A percentile compares a stretch with the other conserved stretches of the same genome.
Evolutionary conservation across 2,329 filamentous ascomycete genomes (phyloP).

Genomic region (Microascus cirrosus): DNA sequence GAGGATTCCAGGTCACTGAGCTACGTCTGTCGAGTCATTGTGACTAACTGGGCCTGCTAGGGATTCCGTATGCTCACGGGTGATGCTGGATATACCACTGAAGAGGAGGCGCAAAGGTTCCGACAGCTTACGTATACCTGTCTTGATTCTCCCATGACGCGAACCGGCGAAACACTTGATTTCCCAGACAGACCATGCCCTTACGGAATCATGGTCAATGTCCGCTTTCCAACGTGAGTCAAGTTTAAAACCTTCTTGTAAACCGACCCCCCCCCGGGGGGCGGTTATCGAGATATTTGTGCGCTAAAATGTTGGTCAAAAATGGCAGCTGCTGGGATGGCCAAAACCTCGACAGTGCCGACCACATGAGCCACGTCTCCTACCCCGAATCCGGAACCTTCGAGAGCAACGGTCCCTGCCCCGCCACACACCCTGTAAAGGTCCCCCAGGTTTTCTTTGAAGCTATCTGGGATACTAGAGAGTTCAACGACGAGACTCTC

Average conservation of each 20-base stretch:
- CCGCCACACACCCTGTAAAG: conserved; percentile 6
- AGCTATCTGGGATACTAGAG: conserved; percentile 7
- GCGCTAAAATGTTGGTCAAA: not conserved
- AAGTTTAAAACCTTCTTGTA: conserved; percentile 7
- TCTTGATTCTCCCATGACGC: conserved; percentile 5
- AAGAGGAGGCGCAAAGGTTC: not conserved
- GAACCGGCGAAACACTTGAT: conserved; percentile 23
- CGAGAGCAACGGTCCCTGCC: conserved; percentile 4
- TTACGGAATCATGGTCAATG: conserved; percentile 41
- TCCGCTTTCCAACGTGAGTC: conserved; percentile 33
- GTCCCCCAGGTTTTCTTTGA: conserved; percentile 8
- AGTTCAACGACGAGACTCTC: conserved; percentile 6
- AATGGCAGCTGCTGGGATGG: conserved; percentile 43
- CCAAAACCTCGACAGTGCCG: conserved; percentile 31
- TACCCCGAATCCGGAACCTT: conserved; percentile 4
- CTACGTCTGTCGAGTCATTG: no score
- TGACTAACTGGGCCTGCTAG: conserved; percentile 20
- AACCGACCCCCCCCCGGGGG: conserved; percentile 10
- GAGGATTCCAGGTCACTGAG: no score
- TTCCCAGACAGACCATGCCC: conserved; percentile 26
- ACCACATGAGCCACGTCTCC: conserved; percentile 30
- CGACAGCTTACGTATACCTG: no score
- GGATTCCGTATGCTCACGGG: conserved; percentile 37
- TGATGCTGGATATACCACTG: conserved; percentile 15
- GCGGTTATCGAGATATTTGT: not conserved